Evolutionary conservation across 768 basidiomycete species (phyloP), one percentile per base, ranked within the genome.

Genomic region (Pleurotus tuoliensis): DNA sequence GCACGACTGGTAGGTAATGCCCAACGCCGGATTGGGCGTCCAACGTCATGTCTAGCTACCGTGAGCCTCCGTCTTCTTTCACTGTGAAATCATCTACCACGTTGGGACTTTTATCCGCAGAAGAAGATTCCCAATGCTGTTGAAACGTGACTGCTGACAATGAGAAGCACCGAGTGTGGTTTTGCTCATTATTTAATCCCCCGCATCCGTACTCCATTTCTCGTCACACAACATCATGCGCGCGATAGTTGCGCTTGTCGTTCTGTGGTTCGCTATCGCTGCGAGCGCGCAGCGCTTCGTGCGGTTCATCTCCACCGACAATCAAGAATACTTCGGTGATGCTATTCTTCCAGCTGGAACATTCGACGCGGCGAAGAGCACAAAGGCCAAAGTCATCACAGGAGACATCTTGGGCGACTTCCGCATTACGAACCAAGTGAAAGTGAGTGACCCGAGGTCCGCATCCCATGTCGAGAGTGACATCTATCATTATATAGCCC

Each of bases 401-500:
- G 73, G 73, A 4, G 72, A 73, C 54, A 71, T 73, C 43, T 60
- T 74, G 9, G 72, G 71, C 7, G 65, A 73, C 27, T 74, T 72
- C 57, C 62, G 47, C 11, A 63, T 75, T 34, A 75, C 73, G 5
- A 65, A 69, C 20, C 55, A 70, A 61, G 63, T 72, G n/a, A 74
- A 71, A 63, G 74, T 72, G 50, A 20, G 58, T 12, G 6, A 49
- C 16, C 37, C 30, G 15, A 6, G 38, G 12, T 43, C 15, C 43
- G 34, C 11, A 48, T 24, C 27, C 5, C 27, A 25, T 49, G 51
- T 6, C 16, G 15, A 46, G 41, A n/a, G 24, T 38, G 30, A 25
- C n/a, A 16, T 56, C 25, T 18, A 3, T 41, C 34, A 16, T 20
- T 24, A 0, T 51, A 20, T 55, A 73, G 73, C 58, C 60, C 1